Base-by-base conservation (phyloP, 495 filamentous ascomycete genomes). In the Podospora fimiseda region DNA sequence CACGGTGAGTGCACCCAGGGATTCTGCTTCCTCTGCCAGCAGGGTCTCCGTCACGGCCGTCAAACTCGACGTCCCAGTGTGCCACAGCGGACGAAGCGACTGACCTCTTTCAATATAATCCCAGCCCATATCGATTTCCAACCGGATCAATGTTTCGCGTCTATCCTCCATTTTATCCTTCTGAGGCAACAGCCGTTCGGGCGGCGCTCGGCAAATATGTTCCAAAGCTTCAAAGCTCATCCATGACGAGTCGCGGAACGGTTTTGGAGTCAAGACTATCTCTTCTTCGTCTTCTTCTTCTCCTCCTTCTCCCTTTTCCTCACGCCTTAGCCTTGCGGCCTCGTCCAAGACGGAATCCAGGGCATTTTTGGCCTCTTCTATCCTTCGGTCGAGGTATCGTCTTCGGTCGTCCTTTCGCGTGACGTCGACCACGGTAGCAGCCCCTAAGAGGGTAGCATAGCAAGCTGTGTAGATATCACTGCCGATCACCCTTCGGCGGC, bases 401-500 rank as follows among this genome's bases (percentile, higher is more conserved):
- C 77, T 77, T 50, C 83, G 76, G 52, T 74, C 62, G 43, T 80
- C 72, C 65, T 90, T 90, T 4, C 71, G 74, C 46, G 72, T 73
- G 1, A 80, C 80, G 68, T 90, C 87, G 22, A 78, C 72, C 2
- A 86, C 66, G 36, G 84, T 79, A 1, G 86, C 88, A n/a, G 81
- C 80, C 2, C 83, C 85, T 52, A 89, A 81, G 36, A 89, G 82
- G 49, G 83, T 81, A 2, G 83, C 83, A 60, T 88, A 89, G 54
- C 81, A 76, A 11, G 83, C 79, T 2, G 86, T 89, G 51, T 86
- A 82, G 14, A 84, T 70, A 66, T 86, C 82, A 59, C 75, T 79
- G 58, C 74, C 71, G 1, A 74, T 73, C 46, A 82, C 64, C 58
- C 72, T 73, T 23, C 75, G 76, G 61, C 72, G 73, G 38, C 73